Conservation (phyloP, 83 land plant species). For the Larix sibirica region DNA sequence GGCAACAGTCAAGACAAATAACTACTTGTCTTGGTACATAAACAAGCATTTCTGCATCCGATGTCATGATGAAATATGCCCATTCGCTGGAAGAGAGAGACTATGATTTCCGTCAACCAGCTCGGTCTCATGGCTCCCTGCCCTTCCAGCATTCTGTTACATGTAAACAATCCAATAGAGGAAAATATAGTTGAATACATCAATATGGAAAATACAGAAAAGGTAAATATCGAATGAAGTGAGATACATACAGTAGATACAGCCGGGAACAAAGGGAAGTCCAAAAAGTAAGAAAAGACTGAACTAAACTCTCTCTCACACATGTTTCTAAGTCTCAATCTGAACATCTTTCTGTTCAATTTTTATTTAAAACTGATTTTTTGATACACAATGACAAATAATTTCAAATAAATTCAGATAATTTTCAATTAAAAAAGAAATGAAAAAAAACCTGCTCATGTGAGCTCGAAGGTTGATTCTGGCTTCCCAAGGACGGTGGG, state of each 20-base stretch:
- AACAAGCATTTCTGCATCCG: neutral
- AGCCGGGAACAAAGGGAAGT: neutral
- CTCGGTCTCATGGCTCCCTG: constrained; percentile 4
- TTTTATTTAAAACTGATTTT: too few relatives aligned
- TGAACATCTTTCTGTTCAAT: too few relatives aligned
- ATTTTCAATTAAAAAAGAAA: too few relatives aligned
- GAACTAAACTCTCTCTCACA: neutral
- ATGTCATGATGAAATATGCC: constrained; percentile 12
- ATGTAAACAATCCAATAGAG: neutral
- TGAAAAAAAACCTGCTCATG: constrained; percentile 4
- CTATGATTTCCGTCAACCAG: constrained; percentile 1
- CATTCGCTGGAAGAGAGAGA: constrained; percentile 5
- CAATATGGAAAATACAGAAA: neutral
- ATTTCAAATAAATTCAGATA: too few relatives aligned
- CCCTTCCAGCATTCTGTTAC: neutral
- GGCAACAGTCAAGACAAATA: neutral
- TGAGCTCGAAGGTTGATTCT: neutral
- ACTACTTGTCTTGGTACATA: neutral
- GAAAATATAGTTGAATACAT: neutral
- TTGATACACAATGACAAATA: too few relatives aligned
- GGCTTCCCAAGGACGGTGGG: constrained; percentile 1
- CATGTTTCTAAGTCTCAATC: neutral
- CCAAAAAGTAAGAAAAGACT: neutral
- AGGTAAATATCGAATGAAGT: neutral
- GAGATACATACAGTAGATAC: neutral